Base-by-base conservation (phyloP, 2,329 filamentous ascomycete genomes). In the Cercospora sojina region DNA sequence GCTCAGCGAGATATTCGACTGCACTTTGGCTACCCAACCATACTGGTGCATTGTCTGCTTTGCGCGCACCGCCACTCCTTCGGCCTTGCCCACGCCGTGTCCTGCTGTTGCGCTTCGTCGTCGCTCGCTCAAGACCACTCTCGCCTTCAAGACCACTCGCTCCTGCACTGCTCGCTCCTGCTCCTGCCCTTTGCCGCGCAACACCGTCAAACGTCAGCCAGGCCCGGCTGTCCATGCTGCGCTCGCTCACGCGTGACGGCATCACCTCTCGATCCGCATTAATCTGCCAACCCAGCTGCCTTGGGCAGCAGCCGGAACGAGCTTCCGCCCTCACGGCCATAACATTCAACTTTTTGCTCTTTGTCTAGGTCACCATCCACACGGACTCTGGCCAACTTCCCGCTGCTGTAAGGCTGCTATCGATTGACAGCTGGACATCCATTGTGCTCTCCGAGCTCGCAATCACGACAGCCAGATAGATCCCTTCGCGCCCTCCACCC, bases 231-330 rank as follows among this genome's bases (percentile, higher is more conserved):
- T 55, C 27, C 20, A 35, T 31, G 31, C 47, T 53, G 60, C 60
- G 27, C 35, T 38, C 35, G 16, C 59, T 31, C 59, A 32, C 59
- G 53, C 53, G 59, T 59, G 64, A 63, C 61, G 51, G 61, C 56
- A 57, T 59, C 58, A 43, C 27, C 57, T 43, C 25, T 62, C 16
- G 58, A 51, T 49, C 65, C 60, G 31, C 60, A 41, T 62, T 61
- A 64, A 68, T 68, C 60, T 68, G 66, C 61, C 64, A 66, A 57
- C 67, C 64, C 58, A 64, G 66, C 38, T 59, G 43, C 58, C 68
- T 72, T 72, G 70, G 70, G 68, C 69, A 69, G 63, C 67, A 68
- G 65, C 64, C 58, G 67, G 65, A 68, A 69, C 68, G 69, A 64
- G 68, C 70, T 69, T 69, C 64, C 53, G 53, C 59, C 56, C 57